phyloP scores from a whole-genome alignment of 2,329 filamentous ascomycete genomes.

The Monilinia laxa region DNA sequence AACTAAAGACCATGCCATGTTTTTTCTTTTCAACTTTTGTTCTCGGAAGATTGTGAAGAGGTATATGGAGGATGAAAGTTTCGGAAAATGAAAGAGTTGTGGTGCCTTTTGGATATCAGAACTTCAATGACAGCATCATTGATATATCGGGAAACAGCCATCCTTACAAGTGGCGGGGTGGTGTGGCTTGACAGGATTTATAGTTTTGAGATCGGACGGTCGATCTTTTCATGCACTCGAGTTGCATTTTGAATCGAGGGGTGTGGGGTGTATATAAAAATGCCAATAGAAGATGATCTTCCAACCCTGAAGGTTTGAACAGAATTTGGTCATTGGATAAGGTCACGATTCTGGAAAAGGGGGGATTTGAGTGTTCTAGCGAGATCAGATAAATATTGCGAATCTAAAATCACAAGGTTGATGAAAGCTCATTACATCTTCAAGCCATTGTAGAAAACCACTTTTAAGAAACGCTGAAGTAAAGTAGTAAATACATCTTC shows the following conservation, averaged over 20 bases:
- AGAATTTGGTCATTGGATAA: not conserved
- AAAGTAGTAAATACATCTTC: slow-evolving; percentile 10
- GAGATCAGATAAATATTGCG: not conserved
- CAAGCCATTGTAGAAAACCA: not conserved
- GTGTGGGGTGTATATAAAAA: not conserved
- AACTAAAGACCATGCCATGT: slow-evolving; percentile 45
- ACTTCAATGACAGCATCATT: slow-evolving; percentile 22
- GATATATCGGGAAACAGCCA: not conserved
- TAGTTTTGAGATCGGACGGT: slow-evolving; percentile 5
- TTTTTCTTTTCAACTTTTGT: not conserved
- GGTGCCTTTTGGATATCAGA: not conserved
- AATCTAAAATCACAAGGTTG: slow-evolving; percentile 19
- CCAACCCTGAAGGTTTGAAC: not conserved
- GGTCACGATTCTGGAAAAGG: not conserved
- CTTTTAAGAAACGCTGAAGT: slow-evolving; percentile 9
- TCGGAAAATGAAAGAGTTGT: not conserved
- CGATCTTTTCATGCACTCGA: not conserved
- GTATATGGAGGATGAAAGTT: not conserved
- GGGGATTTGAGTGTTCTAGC: slow-evolving; percentile 3
- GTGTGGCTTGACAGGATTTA: slow-evolving; percentile 19
- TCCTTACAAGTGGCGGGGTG: slow-evolving; percentile 19
- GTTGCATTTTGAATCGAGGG: slow-evolving; percentile 10
- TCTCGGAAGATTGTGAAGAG: not conserved
- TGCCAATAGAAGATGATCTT: slow-evolving; percentile 1
- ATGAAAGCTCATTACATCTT: slow-evolving; percentile 17